phyloP scores from a whole-genome alignment of 176 grass and related monocot species.

The Lolium multiflorum region DNA sequence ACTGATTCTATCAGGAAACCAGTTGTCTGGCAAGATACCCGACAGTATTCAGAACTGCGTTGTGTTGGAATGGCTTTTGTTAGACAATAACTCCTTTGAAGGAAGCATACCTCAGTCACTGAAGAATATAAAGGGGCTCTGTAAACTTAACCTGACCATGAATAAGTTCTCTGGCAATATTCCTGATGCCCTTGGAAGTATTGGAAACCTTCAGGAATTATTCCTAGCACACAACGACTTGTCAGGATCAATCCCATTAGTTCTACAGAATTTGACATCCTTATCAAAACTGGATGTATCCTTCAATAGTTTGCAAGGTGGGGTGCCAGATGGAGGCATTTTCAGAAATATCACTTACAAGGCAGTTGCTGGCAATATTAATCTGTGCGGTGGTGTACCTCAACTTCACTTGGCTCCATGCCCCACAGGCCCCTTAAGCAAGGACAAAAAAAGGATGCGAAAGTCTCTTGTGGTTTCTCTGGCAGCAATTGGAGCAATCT shows the following conservation, averaged over 20 bases:
- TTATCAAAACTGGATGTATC: not conserved
- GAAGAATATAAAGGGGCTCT: not conserved
- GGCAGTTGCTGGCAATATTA: not conserved
- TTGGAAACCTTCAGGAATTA: not conserved
- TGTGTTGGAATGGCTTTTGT: too few relatives aligned
- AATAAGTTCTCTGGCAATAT: not conserved
- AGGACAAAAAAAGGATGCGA: not conserved
- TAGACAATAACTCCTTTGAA: not conserved
- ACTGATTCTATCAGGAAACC: not conserved
- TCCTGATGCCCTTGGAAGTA: not conserved
- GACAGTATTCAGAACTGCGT: too few relatives aligned
- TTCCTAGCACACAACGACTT: not conserved
- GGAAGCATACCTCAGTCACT: slow-evolving; percentile 5
- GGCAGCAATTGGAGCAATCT: not conserved
- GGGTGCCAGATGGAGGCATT: not conserved
- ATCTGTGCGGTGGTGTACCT: not conserved
- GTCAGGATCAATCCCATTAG: not conserved
- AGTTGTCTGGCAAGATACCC: not conserved
- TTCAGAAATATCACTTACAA: not conserved
- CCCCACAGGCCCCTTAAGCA: not conserved
- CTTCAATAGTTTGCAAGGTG: not conserved
- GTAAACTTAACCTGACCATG: too few relatives aligned
- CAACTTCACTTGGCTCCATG: not conserved
- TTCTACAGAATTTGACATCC: slow-evolving; percentile 9
- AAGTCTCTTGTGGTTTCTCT: not conserved